These are phyloP conservation scores for Dendryphion nanum DNA, from an alignment of 2,329 filamentous ascomycete genomes.

Conservation along the genomic window DNA sequence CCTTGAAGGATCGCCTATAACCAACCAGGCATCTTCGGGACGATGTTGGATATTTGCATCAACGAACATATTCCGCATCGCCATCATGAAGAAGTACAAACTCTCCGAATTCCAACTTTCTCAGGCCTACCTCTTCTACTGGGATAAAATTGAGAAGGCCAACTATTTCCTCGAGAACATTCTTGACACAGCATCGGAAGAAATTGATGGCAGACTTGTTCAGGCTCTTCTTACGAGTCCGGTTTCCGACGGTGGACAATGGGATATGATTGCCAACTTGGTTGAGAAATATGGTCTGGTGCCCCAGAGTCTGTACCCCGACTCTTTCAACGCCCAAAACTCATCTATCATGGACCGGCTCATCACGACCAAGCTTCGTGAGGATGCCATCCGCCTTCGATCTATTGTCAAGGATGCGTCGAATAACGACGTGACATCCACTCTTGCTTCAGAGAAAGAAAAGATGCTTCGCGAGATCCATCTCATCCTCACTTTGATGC, in stretches of 20 bases:
- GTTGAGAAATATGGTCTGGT: constrained; percentile 88
- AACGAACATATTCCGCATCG: constrained; percentile 89
- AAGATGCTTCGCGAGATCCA: constrained; percentile 79
- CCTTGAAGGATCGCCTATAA: constrained; percentile 77
- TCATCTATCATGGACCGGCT: constrained; percentile 69
- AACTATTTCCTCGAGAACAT: constrained; percentile 88
- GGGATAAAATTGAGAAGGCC: constrained; percentile 89
- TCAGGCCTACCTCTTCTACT: constrained; percentile 86
- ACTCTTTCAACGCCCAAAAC: constrained; percentile 74
- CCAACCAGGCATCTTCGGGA: constrained; percentile 78
- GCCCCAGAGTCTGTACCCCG: constrained; percentile 77
- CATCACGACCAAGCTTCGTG: constrained; percentile 82
- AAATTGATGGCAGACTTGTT: constrained; percentile 70
- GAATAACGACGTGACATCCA: constrained; percentile 37
- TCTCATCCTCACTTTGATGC: constrained; percentile 74
- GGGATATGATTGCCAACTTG: constrained; percentile 88
- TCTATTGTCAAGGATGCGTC: constrained; percentile 46
- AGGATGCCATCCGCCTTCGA: constrained; percentile 75
- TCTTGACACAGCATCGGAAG: constrained; percentile 68
- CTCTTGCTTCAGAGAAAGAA: constrained; percentile 58
- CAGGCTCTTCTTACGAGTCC: constrained; percentile 67
- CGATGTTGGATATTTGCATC: constrained; percentile 91
- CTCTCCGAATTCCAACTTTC: constrained; percentile 80
- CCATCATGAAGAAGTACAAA: constrained; percentile 79
- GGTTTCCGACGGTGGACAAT: constrained; percentile 80